Evolutionary conservation across 2,329 filamentous ascomycete genomes (phyloP).

Genomic region (Botrytis galanthina): DNA sequence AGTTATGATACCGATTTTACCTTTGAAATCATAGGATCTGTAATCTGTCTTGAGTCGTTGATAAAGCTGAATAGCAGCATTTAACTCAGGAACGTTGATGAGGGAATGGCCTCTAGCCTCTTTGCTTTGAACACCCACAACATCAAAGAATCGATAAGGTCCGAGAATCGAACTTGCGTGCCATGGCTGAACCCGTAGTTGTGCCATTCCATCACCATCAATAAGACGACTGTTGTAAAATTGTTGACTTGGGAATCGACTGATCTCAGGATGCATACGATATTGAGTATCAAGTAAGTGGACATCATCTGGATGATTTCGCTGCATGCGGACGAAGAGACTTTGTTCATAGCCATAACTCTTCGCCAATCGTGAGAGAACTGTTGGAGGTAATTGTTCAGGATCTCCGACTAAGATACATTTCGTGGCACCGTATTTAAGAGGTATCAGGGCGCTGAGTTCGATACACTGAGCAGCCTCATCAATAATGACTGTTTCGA

Average conservation of each 20-base stretch:
- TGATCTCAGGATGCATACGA: slow-evolving; percentile 98
- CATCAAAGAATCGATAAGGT: slow-evolving; percentile 96
- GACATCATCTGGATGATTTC: slow-evolving; percentile 81
- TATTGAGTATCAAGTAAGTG: slow-evolving; percentile 98
- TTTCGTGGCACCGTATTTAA: slow-evolving; percentile 96
- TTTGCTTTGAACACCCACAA: slow-evolving; percentile 79
- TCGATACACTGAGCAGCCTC: slow-evolving; percentile 98
- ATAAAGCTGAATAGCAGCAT: slow-evolving; percentile 83
- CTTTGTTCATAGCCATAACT: slow-evolving; percentile 96
- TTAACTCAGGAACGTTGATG: slow-evolving; percentile 83
- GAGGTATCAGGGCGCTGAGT: slow-evolving; percentile 88
- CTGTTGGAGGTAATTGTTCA: slow-evolving; percentile 93
- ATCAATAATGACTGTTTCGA: slow-evolving; percentile 97
- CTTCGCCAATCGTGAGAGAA: slow-evolving; percentile 89
- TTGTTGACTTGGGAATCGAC: slow-evolving; percentile 79
- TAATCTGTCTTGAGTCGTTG: slow-evolving; percentile 75
- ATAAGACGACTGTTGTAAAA: slow-evolving; percentile 90
- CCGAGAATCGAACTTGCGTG: slow-evolving; percentile 77
- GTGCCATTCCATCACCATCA: slow-evolving; percentile 81
- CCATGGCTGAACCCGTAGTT: slow-evolving; percentile 77
- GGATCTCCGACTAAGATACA: slow-evolving; percentile 97
- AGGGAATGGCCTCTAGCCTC: slow-evolving; percentile 85
- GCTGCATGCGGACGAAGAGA: slow-evolving; percentile 97
- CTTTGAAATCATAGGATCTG: slow-evolving; percentile 63
- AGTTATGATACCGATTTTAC: slow-evolving; percentile 95